Base-by-base conservation (phyloP, 805 yeast genomes). In the Cyberlindnera samutprakarnensis region DNA sequence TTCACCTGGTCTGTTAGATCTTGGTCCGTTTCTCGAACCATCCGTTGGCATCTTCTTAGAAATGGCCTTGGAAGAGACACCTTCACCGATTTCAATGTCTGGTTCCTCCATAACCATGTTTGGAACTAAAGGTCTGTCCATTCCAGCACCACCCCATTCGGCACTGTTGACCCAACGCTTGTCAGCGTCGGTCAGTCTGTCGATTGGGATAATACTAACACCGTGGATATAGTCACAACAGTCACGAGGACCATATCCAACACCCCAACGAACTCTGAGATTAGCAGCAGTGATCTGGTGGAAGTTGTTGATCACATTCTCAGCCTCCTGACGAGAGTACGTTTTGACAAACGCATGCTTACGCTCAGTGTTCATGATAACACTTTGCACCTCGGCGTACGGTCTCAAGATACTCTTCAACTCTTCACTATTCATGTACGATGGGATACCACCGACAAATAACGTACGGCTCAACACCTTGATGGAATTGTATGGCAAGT, bases 241-340 rank as follows among this genome's bases (percentile, higher is more conserved):
- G 57, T 92, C 97, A 64, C 98, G 76, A 33, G 98, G 98, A 5
- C 98, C 98, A 52, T 83, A 92, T 2, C 98, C 98, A 41, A 92
- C 97, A 44, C 97, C 98, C 98, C 98, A 92, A 54, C 96, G 72
- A 5, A 94, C 84, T 59, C 97, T 74, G 45, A 92, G 64, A 22
- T 44, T 74, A 8, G 36, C 39, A 16, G 63, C 53, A 61, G 8
- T 72, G 40, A 77, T 78, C 44, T 78, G 75, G 50, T 75, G 75
- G 61, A 88, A 86, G 25, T 76, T 72, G 25, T 71, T 66, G 36
- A 86, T 70, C 11, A 87, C 87, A 39, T 67, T 72, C 54, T 84
- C 96, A 19, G 98, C 98, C 57, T 90, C 97, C 23, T 67, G 70
- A 59, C 98, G 74, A 15, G 94, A 84, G 54, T 82, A 86, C 17